These are phyloP conservation scores for Penicillium simplicissimum DNA, from an alignment of 495 filamentous ascomycete species.

Conservation along the genomic window DNA sequence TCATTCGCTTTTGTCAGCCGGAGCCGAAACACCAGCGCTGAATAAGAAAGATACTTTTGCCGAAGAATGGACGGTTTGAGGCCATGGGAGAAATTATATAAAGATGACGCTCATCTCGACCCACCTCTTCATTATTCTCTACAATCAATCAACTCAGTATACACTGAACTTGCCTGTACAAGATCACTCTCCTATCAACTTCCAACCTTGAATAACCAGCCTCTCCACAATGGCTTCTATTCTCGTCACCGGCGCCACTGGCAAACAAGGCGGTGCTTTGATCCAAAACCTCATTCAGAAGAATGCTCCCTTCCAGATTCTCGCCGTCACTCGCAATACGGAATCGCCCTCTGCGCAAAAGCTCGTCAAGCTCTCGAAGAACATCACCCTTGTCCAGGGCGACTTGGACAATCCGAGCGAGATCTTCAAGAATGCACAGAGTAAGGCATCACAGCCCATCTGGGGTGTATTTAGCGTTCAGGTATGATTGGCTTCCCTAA, in stretches of 20 bases:
- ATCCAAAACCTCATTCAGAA: constrained; percentile 56
- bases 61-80: no score
- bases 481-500: background rate
- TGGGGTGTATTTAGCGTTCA: constrained; percentile 56
- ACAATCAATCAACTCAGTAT: background rate
- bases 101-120: no score
- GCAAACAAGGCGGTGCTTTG: constrained; percentile 66
- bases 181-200: background rate
- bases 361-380: constrained; percentile 44
- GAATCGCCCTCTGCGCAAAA: constrained; percentile 53
- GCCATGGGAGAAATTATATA: no score
- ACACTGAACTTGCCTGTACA: background rate
- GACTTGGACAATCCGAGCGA: constrained; percentile 50
- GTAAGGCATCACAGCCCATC: constrained; percentile 41
- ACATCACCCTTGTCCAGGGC: constrained; percentile 57
- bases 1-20: no score
- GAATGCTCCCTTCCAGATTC: constrained; percentile 56
- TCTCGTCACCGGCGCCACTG: constrained; percentile 66
- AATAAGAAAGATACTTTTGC: no score
- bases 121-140: no score
- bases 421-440: constrained; percentile 54
- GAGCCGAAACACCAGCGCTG: no score
- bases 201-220: background rate
- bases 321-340: constrained; percentile 67
- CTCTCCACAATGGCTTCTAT: constrained; percentile 32